Conservation (phyloP, 73 alveolate genomes). For the Stentor coeruleus region DNA sequence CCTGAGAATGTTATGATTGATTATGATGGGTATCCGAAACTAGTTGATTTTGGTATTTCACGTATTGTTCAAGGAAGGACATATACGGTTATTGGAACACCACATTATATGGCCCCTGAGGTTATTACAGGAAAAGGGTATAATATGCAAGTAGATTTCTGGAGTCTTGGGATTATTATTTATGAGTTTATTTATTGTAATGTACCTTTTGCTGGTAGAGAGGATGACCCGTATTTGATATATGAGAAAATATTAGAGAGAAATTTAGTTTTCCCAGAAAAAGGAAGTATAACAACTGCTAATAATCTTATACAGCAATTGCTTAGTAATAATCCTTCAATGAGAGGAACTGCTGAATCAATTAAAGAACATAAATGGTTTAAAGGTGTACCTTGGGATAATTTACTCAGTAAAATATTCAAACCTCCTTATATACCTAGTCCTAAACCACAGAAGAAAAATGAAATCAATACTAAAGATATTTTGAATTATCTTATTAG, state of each 20-base stretch:
- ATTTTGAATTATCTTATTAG: not conserved
- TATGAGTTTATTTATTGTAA: slow-evolving; percentile 25
- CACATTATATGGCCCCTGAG: slow-evolving; percentile 42
- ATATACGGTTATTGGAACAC: slow-evolving; percentile 35
- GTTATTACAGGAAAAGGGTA: slow-evolving; percentile 36
- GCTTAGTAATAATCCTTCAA: not conserved
- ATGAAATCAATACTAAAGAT: not conserved
- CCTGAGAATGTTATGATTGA: slow-evolving; percentile 50
- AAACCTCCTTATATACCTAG: slow-evolving; percentile 2
- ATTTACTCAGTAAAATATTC: not conserved
- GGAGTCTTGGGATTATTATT: slow-evolving; percentile 37
- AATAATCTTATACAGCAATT: not conserved
- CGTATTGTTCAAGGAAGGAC: slow-evolving; percentile 24
- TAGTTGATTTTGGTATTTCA: slow-evolving; percentile 35
- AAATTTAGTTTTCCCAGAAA: not conserved
- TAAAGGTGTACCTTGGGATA: not conserved
- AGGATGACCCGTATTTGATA: slow-evolving; percentile 24
- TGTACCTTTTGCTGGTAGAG: slow-evolving; percentile 27
- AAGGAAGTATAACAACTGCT: not conserved
- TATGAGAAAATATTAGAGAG: slow-evolving; percentile 24
- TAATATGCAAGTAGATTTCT: slow-evolving; percentile 33
- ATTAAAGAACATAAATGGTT: slow-evolving; percentile 9
- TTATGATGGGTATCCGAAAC: slow-evolving; percentile 37
- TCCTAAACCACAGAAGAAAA: not conserved
- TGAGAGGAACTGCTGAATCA: not conserved